Base-by-base conservation (phyloP, 2,329 filamentous ascomycete genomes). In the Pezizomycotina sp. region DNA sequence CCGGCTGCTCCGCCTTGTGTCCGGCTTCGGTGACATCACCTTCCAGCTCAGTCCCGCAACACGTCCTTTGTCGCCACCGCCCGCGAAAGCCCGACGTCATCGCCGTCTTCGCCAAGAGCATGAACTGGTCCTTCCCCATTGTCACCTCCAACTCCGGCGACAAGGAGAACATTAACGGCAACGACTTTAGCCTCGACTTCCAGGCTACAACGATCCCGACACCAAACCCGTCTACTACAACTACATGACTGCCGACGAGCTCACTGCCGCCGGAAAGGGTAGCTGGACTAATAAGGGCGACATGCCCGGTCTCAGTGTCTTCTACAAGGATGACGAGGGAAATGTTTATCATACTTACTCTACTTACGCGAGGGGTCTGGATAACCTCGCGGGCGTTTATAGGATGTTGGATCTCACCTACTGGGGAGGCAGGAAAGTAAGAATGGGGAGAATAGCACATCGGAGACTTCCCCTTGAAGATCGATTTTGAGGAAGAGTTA, bases 41-140 rank as follows among this genome's bases (percentile, higher is more conserved):
- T 59, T 60, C 0, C 50, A 55, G 16, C 51, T 60, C 2, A 44
- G 50, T 46, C 52, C 21, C 54, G 59, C 20, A 53, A 58, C 28
- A 61, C 59, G 0, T 55, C 54, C 15, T 52, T 62, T 20, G 57
- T 55, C 1, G 54, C 55, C 13, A 49, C 63, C 4, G 61, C 60
- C 5, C 58, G 57, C 14, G 59, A 57, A 0, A 55, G 58, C 0
- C 56, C 23, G 52, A 49, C 1, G 56, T 58, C 38, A 53, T 62
- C 13, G 51, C 54, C 4, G 51, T 47, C 1, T 61, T 56, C 47
- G 55, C 55, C 39, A 43, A 53, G 9, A 51, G 53, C 27, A 57
- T 58, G 45, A 58, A 54, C 9, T 64, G 60, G 60, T 49, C 41
- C 1, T 61, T 60, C 30, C 59, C 57, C 1, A 62, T n/a, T n/a